These are phyloP conservation scores for Dictyostelium brefeldianum DNA, from an alignment of 78 protist genomes.

Conservation along the genomic window DNA sequence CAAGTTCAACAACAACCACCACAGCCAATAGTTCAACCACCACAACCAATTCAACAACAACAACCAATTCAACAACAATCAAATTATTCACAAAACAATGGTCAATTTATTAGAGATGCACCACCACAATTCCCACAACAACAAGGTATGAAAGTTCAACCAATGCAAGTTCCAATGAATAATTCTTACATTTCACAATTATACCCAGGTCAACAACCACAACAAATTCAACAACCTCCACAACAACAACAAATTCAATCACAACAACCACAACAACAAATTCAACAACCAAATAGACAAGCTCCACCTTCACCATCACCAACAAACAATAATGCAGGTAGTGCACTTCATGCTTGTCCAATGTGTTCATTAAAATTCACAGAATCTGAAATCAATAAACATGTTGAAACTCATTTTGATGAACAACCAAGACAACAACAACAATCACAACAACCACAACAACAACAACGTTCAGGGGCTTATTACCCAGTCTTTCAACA, in stretches of 20 bases:
- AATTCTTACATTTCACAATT: background rate
- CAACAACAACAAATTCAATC: background rate
- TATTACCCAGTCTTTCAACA: background rate
- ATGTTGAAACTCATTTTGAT: slow-evolving; percentile 24
- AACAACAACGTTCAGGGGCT: background rate
- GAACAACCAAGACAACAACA: background rate
- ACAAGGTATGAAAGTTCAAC: background rate
- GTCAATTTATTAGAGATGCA: slow-evolving; percentile 38
- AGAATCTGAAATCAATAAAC: slow-evolving; percentile 26
- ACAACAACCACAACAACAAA: slow-evolving; percentile 27
- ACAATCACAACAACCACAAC: background rate
- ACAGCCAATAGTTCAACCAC: slow-evolving; percentile 6
- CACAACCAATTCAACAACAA: slow-evolving; percentile 15
- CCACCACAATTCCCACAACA: slow-evolving; percentile 39
- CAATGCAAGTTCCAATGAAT: background rate
- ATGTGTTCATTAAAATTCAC: slow-evolving; percentile 30
- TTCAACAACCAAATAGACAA: background rate
- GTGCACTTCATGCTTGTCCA: slow-evolving; percentile 17
- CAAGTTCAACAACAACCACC: background rate
- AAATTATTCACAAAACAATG: background rate
- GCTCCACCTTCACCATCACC: background rate
- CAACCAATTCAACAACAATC: slow-evolving; percentile 10
- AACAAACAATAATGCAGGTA: background rate
- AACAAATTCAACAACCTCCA: background rate
- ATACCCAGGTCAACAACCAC: slow-evolving; percentile 26